phyloP scores from a whole-genome alignment of 805 yeast genomes.

The Candida nonsorbophila region DNA sequence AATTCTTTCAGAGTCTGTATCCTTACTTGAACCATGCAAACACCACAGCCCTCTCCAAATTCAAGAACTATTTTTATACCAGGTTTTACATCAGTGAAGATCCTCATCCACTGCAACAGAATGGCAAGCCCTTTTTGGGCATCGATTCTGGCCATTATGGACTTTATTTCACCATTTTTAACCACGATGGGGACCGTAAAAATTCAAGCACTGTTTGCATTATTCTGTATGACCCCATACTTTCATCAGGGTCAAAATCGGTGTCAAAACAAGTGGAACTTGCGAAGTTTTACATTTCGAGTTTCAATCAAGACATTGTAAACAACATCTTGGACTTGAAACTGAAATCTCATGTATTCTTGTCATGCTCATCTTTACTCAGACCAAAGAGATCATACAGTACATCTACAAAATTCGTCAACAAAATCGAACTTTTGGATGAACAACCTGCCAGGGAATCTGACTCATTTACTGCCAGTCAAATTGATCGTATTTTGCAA shows the following conservation, averaged over 20 bases:
- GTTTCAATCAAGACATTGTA: slow-evolving; percentile 22
- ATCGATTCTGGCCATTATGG: slow-evolving; percentile 40
- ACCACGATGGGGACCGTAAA: slow-evolving; percentile 21
- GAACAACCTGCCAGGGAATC: no score
- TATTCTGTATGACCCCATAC: no score
- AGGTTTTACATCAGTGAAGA: slow-evolving; percentile 7
- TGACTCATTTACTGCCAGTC: no score
- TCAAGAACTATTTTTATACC: slow-evolving; percentile 4
- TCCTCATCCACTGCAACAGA: slow-evolving; percentile 16
- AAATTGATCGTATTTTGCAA: no score
- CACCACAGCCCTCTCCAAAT: slow-evolving; percentile 6
- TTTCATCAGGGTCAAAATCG: no score
- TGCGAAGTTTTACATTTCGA: slow-evolving; percentile 23
- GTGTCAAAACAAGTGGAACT: no score
- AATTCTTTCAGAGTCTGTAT: slow-evolving; percentile 10
- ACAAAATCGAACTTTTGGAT: no score
- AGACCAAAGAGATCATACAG: slow-evolving; percentile 6
- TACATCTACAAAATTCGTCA: no score
- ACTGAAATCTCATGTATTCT: slow-evolving; percentile 13
- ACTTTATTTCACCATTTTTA: slow-evolving; percentile 33
- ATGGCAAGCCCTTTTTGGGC: slow-evolving; percentile 15
- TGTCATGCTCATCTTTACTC: slow-evolving; percentile 16
- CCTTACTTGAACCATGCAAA: slow-evolving; percentile 7
- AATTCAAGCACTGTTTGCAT: no score
- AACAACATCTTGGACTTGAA: slow-evolving; percentile 21